A percentile compares a stretch with the other conserved stretches of the same genome.
These are phyloP conservation scores for Didymella exigua DNA, from an alignment of 2,329 filamentous ascomycete species.

Conservation along the genomic window DNA sequence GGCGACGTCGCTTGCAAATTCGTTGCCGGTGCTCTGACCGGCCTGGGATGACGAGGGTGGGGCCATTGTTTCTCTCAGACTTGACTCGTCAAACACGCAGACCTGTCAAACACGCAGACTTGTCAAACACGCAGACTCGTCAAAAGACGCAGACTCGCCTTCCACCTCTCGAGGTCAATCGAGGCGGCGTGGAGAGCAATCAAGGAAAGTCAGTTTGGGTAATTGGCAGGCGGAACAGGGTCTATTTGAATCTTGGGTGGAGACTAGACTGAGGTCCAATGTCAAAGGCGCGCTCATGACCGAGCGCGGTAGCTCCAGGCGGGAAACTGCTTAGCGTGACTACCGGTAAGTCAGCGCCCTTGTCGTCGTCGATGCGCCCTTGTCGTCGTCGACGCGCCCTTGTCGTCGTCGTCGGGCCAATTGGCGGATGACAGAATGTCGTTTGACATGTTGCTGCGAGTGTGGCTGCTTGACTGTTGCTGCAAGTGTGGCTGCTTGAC, in stretches of 20 bases:
- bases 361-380: conserved; percentile 2
- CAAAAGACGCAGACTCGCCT: conserved; percentile 2
- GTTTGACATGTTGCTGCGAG: conserved; percentile 6
- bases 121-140: too few relatives aligned
- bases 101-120: too few relatives aligned
- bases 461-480: neutral
- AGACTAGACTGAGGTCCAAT: conserved; percentile 14
- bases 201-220: neutral
- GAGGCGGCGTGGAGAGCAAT: neutral
- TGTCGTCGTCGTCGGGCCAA: conserved; percentile 1
- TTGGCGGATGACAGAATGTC: neutral
- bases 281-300: conserved; percentile 10
- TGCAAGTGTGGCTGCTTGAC: neutral
- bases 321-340: conserved; percentile 3
- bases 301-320: conserved; percentile 15
- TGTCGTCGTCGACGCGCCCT: conserved; percentile 8
- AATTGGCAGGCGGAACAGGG: neutral
- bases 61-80: conserved; percentile 1
- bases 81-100: too few relatives aligned
- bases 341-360: conserved; percentile 2
- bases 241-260: conserved; percentile 11
- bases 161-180: neutral
- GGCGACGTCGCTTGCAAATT: conserved; percentile 31
- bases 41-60: neutral
- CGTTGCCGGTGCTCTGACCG: conserved; percentile 7